phyloP scores from a whole-genome alignment of 2,329 filamentous ascomycete species.

The Trichoderma sp. region DNA sequence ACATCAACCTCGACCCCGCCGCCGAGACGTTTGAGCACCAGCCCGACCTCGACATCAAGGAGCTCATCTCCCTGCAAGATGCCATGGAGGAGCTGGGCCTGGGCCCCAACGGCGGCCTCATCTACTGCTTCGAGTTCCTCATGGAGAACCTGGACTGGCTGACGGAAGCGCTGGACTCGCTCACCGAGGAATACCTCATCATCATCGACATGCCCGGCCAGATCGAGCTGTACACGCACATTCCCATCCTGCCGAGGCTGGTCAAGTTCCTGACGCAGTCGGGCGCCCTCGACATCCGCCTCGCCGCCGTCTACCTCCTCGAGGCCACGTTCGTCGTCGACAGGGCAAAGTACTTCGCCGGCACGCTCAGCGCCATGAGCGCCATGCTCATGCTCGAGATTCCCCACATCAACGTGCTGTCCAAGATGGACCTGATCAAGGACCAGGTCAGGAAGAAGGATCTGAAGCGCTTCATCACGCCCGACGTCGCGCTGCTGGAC shows the following conservation, averaged over 20 bases:
- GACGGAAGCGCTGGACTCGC: conserved; percentile 77
- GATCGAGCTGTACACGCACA: conserved; percentile 97
- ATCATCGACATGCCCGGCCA: conserved; percentile 99
- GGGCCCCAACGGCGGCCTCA: conserved; percentile 87
- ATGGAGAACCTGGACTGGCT: conserved; percentile 94
- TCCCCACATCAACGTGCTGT: conserved; percentile 93
- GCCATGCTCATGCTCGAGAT: conserved; percentile 99
- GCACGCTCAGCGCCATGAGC: conserved; percentile 94
- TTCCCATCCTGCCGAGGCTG: conserved; percentile 85
- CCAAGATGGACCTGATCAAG: conserved; percentile 97
- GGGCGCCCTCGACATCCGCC: conserved; percentile 82
- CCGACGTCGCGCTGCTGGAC: conserved; percentile 79
- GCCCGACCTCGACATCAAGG: conserved; percentile 93
- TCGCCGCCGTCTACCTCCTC: conserved; percentile 92
- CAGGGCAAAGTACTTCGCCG: conserved; percentile 95
- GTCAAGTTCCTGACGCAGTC: conserved; percentile 77
- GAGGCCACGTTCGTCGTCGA: conserved; percentile 96
- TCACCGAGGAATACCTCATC: conserved; percentile 94
- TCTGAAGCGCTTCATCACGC: conserved; percentile 85
- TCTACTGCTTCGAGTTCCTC: conserved; percentile 96
- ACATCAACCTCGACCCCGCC: conserved; percentile 96
- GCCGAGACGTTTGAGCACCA: conserved; percentile 90
- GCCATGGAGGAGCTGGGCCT: conserved; percentile 94
- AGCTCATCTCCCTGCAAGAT: conserved; percentile 89
- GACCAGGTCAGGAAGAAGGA: conserved; percentile 86